Conservation (phyloP, 768 basidiomycete genomes). For the Daedalea quercina region DNA sequence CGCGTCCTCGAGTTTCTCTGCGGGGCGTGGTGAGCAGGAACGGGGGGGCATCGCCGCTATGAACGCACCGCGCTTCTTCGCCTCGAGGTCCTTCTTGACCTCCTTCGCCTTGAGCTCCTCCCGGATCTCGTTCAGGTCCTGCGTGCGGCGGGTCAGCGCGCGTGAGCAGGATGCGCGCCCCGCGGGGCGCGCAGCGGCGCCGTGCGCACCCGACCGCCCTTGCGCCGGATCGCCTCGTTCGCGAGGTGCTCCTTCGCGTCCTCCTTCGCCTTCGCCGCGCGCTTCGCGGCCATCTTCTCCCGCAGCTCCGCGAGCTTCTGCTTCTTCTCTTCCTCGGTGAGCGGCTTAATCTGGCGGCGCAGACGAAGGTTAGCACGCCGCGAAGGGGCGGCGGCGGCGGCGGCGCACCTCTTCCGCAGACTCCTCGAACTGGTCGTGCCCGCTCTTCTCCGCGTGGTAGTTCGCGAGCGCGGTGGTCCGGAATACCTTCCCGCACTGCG, state of each 20-base stretch:
- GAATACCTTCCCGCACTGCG: constrained; percentile 82
- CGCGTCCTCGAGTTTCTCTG: constrained; percentile 88
- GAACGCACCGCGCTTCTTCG: constrained; percentile 63
- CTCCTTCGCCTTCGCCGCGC: constrained; percentile 59
- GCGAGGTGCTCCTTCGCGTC: constrained; percentile 68
- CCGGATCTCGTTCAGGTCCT: constrained; percentile 69
- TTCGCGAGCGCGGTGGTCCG: constrained; percentile 81
- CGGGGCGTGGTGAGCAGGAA: not conserved
- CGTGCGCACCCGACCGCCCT: constrained; percentile 65
- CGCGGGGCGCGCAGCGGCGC: not conserved
- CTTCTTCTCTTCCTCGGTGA: constrained; percentile 92
- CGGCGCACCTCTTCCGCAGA: constrained; percentile 81
- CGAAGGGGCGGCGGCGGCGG: too few relatives aligned
- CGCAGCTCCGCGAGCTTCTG: constrained; percentile 74
- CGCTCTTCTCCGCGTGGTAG: constrained; percentile 91
- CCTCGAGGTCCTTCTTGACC: constrained; percentile 75
- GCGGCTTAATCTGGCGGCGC: constrained; percentile 77
- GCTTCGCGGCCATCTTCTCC: constrained; percentile 75
- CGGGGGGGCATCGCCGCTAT: not conserved
- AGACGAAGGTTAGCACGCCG: too few relatives aligned
- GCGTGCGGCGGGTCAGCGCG: not conserved
- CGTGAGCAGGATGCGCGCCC: not conserved
- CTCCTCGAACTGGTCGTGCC: constrained; percentile 94
- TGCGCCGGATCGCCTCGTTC: constrained; percentile 77
- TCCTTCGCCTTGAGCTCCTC: constrained; percentile 79